Percentiles rank a stretch among this genome's conserved stretches.
Conservation (phyloP, 2,329 filamentous ascomycete species). For the Sarocladium strictum region DNA sequence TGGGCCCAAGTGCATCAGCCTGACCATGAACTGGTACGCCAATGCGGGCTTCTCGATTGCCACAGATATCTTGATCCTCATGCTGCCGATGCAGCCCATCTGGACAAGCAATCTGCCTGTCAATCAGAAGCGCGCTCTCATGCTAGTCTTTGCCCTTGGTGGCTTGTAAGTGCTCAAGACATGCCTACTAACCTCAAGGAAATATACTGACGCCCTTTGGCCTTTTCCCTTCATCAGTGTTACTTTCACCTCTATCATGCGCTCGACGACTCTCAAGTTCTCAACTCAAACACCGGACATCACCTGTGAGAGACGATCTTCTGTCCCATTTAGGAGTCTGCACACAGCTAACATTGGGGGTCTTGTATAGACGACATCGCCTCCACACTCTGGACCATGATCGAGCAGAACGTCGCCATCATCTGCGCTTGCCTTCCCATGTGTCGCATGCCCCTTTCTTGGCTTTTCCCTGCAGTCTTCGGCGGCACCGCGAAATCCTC, state of each 20-base stretch:
- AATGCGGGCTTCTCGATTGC: constrained; percentile 42
- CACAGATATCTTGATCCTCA: constrained; percentile 39
- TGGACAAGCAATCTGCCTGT: constrained; percentile 36
- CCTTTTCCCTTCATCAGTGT: too few relatives aligned
- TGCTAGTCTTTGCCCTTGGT: constrained; percentile 36
- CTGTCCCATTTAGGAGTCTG: background rate
- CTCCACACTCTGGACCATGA: constrained; percentile 33
- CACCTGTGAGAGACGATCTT: constrained; percentile 22
- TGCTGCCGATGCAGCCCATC: constrained; percentile 40
- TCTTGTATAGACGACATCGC: constrained; percentile 25
- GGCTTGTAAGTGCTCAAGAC: constrained; percentile 30
- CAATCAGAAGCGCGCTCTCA: constrained; percentile 33
- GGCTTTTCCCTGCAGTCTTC: constrained; percentile 29
- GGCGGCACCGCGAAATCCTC: constrained; percentile 9
- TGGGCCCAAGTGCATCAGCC: constrained; percentile 36
- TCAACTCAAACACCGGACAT: constrained; percentile 31
- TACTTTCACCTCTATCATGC: constrained; percentile 35
- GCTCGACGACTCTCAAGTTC: constrained; percentile 32
- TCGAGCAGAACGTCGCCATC: constrained; percentile 33
- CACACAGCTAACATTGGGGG: background rate
- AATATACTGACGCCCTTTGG: too few relatives aligned
- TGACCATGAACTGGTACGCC: constrained; percentile 41
- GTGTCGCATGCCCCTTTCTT: constrained; percentile 32
- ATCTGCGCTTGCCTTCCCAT: constrained; percentile 34
- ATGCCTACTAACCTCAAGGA: too few relatives aligned